These are phyloP conservation scores for Grosmannia serpens DNA, from an alignment of 2,329 filamentous ascomycete genomes.

Conservation along the genomic window DNA sequence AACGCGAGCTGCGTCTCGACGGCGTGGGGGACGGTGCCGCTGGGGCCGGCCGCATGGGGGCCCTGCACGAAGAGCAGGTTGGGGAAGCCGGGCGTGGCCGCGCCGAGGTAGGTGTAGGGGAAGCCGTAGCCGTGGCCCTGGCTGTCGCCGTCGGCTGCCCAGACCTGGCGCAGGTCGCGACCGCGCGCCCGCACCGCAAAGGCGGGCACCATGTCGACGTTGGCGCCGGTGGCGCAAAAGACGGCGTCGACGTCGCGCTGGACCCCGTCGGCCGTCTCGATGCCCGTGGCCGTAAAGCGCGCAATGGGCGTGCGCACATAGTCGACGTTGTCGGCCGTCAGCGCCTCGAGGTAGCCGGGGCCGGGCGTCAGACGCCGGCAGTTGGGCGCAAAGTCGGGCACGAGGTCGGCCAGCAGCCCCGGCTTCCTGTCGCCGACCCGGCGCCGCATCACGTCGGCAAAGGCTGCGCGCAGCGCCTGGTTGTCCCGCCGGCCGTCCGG, in stretches of 20 bases:
- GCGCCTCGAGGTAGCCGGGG: constrained; percentile 55
- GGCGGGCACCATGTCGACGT: constrained; percentile 44
- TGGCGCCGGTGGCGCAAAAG: constrained; percentile 58
- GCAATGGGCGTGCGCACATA: constrained; percentile 47
- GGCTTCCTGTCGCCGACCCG: constrained; percentile 44
- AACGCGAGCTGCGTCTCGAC: constrained; percentile 20
- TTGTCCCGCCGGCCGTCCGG: constrained; percentile 25
- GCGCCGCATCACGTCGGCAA: constrained; percentile 39
- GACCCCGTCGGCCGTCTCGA: constrained; percentile 46
- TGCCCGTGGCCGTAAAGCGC: constrained; percentile 46
- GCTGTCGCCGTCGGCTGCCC: constrained; percentile 26
- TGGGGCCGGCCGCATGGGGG: constrained; percentile 8
- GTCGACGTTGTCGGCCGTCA: constrained; percentile 49
- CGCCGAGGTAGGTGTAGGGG: constrained; percentile 37
- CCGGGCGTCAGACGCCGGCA: constrained; percentile 56
- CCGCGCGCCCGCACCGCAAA: constrained; percentile 49
- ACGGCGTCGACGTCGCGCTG: constrained; percentile 50
- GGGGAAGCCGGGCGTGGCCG: constrained; percentile 22
- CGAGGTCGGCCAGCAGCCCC: constrained; percentile 40
- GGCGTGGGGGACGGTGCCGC: constrained; percentile 10
- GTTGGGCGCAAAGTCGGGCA: constrained; percentile 52
- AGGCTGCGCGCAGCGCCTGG: constrained; percentile 31
- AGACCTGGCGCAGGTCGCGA: constrained; percentile 40
- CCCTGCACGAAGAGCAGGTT: constrained; percentile 18
- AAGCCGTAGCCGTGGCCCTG: constrained; percentile 36